Base-by-base conservation (phyloP, 139 green algal genomes). In the Eudorina sp. region DNA sequence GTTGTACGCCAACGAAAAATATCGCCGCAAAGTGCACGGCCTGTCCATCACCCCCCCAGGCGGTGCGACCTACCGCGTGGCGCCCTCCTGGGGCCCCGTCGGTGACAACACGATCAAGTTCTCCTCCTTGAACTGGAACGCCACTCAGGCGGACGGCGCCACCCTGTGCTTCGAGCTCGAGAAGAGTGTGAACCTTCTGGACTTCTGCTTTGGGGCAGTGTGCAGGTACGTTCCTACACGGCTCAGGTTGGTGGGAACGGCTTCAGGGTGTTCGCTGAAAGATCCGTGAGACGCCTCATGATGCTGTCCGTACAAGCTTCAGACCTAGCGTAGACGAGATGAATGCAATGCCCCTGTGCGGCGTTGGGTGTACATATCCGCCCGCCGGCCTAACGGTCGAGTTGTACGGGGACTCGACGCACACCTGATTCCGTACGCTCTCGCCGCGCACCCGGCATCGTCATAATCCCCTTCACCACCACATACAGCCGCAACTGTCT, bases 51-150 rank as follows among this genome's bases (percentile, higher is more conserved):
- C 3, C 23, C 38, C 55, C 1, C 29, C 55, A 0, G 55, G 38
- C 2, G 78, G 6, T 6, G 27, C 13, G 23, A 43, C 27, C 9
- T 25, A 23, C 38, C 23, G 40, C 1, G 29, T 74, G 23, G 0
- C 31, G 8, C 0, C 78, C 55, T 6, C 78, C 1, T 73, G 78
- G 55, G 53, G n/a, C 40, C 9, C 23, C 19, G 8, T 36, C 5
- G 77, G 53, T 25, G 77, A 84, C 21, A 23, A 84, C 53, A 84
- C 77, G 36, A 7, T 84, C 53, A 84, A 84, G 77, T 34, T 40
- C 53, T 53, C 77, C 19, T 25, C 77, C n/a, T 36, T 85, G 0
- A 73, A 85, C 36, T 85, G 78, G 78, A 74, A 4, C 38, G 31
- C 3, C 38, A 27, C 36, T 1, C 38, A 85, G 58, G 78, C 53